Percentiles rank a stretch among this genome's conserved stretches.
These are phyloP conservation scores for Phytophthora multivora DNA, from an alignment of 352 stramenopile genomes.

Conservation along the genomic window DNA sequence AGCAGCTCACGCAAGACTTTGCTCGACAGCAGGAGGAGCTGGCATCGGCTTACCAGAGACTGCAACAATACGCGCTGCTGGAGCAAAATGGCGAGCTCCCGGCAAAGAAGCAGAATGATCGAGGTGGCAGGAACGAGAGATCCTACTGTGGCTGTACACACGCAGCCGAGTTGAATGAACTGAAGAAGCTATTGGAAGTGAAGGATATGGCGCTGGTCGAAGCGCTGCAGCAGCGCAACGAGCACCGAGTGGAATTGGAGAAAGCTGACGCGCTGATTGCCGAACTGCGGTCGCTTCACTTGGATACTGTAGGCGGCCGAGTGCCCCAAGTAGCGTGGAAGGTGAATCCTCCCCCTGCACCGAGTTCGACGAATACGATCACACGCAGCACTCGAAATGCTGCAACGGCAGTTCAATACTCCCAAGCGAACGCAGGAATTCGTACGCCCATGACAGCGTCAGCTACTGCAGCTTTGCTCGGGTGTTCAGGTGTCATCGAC, in stretches of 20 bases:
- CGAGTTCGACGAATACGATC: neutral
- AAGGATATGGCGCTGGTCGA: conserved; percentile 65
- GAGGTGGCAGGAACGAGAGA: neutral
- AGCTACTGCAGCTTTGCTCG: conserved; percentile 30
- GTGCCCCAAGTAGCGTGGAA: conserved; percentile 34
- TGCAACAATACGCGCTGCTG: conserved; percentile 44
- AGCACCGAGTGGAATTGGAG: conserved; percentile 54
- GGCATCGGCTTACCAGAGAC: conserved; percentile 52
- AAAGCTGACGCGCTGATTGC: conserved; percentile 44
- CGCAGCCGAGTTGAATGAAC: conserved; percentile 31
- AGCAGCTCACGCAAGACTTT: conserved; percentile 65
- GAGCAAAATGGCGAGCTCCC: conserved; percentile 10
- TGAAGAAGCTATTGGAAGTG: conserved; percentile 49
- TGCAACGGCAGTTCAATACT: conserved; percentile 26
- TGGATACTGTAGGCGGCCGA: conserved; percentile 24
- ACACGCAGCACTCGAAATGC: conserved; percentile 13
- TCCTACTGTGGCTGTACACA: conserved; percentile 36
- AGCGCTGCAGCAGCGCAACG: conserved; percentile 61
- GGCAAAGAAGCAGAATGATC: neutral
- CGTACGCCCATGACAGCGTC: conserved; percentile 26
- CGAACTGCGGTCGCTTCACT: conserved; percentile 39
- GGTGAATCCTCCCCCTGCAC: conserved; percentile 13
- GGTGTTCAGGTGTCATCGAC: conserved; percentile 33
- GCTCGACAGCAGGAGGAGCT: conserved; percentile 60
- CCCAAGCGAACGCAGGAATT: conserved; percentile 22